Evolutionary conservation across 495 filamentous ascomycete species (phyloP).

Genomic region (Podospora sp.): DNA sequence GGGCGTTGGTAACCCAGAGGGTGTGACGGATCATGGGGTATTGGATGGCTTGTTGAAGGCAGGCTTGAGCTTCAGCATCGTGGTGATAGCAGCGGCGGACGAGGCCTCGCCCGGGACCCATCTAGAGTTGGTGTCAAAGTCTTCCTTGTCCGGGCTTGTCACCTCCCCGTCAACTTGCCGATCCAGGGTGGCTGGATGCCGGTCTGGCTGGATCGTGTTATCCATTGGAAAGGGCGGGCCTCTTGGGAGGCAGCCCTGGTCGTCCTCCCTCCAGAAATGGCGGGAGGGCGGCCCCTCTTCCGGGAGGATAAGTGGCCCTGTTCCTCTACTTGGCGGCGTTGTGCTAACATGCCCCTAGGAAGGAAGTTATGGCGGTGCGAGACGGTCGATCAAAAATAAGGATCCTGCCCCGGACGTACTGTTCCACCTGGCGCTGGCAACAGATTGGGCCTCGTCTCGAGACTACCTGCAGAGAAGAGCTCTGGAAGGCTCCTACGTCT

Average conservation of each 20-base stretch:
- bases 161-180: conserved; percentile 24
- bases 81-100: conserved; percentile 22
- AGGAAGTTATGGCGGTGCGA: conserved; percentile 12
- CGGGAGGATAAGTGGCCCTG: conserved; percentile 66
- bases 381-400: neutral
- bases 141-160: conserved; percentile 74
- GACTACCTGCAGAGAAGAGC: neutral
- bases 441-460: neutral
- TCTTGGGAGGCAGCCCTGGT: conserved; percentile 46
- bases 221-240: conserved; percentile 40
- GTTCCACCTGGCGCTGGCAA: neutral
- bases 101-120: conserved; percentile 68
- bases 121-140: conserved; percentile 95
- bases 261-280: conserved; percentile 45
- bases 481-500: neutral
- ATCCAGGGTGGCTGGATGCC: conserved; percentile 25
- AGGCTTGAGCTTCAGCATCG: conserved; percentile 17
- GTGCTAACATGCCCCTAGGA: conserved; percentile 31
- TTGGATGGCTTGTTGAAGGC: conserved; percentile 24
- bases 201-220: conserved; percentile 31
- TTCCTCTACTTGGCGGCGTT: conserved; percentile 1
- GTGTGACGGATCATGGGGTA: conserved; percentile 18
- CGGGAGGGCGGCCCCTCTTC: conserved; percentile 57
- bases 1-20: conserved; percentile 23
- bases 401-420: neutral